Evolutionary conservation across 1,284 basidiomycete species (phyloP).

Genomic region (Naganishia liquefaciens): DNA sequence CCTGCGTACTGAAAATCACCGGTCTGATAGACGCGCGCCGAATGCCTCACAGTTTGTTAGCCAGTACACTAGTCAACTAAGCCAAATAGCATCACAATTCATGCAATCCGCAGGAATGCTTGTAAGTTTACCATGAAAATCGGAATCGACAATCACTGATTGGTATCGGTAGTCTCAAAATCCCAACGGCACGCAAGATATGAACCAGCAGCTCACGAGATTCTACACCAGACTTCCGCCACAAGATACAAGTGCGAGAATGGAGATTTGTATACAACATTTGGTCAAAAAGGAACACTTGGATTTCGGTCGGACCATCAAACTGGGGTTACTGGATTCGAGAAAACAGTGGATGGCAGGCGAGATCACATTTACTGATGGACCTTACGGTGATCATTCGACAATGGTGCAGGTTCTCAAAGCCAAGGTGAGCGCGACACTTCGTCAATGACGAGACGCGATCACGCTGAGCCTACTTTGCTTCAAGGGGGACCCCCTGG

Average conservation of each 20-base stretch:
- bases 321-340: conserved; percentile 32
- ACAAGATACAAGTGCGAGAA: conserved; percentile 15
- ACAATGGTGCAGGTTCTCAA: conserved; percentile 43
- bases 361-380: conserved; percentile 27
- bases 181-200: conserved; percentile 15
- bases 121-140: conserved; percentile 36
- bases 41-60: conserved; percentile 43
- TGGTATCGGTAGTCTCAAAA: conserved; percentile 12
- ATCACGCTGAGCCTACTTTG: background rate
- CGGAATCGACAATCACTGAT: background rate
- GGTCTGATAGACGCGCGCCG: background rate
- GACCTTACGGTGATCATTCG: conserved; percentile 17
- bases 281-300: conserved; percentile 3
- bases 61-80: conserved; percentile 44
- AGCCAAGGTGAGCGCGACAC: conserved; percentile 37
- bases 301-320: conserved; percentile 32
- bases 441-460: too few relatives aligned
- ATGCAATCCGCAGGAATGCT: conserved; percentile 51
- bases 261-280: conserved; percentile 11
- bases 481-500: conserved; percentile 46
- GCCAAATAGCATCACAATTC: conserved; percentile 51
- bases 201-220: conserved; percentile 23
- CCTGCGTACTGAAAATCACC: background rate
- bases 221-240: conserved; percentile 29
- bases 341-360: conserved; percentile 36